Evolutionary conservation across 345 rosid genomes (phyloP), one percentile per base, ranked within the genome.

Genomic region (Arabidopsis suecica): DNA sequence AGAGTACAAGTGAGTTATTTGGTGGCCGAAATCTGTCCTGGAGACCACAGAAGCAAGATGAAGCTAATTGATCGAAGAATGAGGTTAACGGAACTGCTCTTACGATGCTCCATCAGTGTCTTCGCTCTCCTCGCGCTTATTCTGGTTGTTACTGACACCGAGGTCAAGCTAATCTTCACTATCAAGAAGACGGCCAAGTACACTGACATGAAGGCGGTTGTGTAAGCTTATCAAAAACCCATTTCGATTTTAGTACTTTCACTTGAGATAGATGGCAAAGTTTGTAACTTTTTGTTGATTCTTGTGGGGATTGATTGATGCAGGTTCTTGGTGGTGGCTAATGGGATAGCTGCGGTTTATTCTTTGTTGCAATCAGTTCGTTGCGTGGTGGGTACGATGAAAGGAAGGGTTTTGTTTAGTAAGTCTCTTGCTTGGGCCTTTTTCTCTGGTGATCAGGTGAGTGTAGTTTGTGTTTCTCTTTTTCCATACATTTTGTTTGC

Each of bases 181-280:
- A 90, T 90, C 60, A 81, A 72, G 77, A 91, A 88, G 87, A 80
- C 57, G 74, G 99, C 97, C 5, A 86, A 55, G 74, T 92, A 80
- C 76, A 89, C 96, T 6, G 99, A 92, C 84, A 89, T 92, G 96
- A 95, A 92, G 82, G 91, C 97, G 7, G 91, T 95, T 32, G 93
- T 92, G 99, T 92, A 80, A 41, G 64, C 65, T 69, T 53, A 18
- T 70, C 58, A 30, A 41, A 25, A 40, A 7, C 53, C 60, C 38
- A 8, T 66, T 58, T 68, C 64, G 2, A 5, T 42, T 40, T 28
- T 33, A 16, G 41, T 47, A 23, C 11, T 72, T 72, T 58, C 44
- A 59, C 53, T 50, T 60, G 48, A 55, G 22, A 44, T 1, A 9
- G 38, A 44, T 36, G n/a, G 10, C 10, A 41, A 61, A 76, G 1